Evolutionary conservation across 352 stramenopile species (phyloP).

Genomic region (Phytophthora boehmeriae): DNA sequence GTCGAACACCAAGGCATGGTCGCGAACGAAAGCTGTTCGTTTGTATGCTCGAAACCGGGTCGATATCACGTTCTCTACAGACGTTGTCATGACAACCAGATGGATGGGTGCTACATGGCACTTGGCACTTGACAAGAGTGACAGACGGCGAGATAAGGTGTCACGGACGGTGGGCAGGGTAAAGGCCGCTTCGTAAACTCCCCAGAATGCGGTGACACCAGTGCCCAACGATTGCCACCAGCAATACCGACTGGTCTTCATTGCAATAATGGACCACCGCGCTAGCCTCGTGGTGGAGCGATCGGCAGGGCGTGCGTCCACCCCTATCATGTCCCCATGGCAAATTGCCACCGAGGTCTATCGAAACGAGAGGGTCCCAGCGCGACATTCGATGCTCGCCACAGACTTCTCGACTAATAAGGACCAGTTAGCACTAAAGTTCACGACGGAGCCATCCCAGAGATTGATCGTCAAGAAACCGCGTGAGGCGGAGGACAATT

Average conservation of each 20-base stretch:
- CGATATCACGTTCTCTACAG: too few relatives aligned
- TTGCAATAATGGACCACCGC: slow-evolving; percentile 23
- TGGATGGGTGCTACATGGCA: slow-evolving; percentile 22
- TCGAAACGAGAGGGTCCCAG: slow-evolving; percentile 13
- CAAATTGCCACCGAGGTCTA: slow-evolving; percentile 27
- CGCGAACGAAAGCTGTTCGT: too few relatives aligned
- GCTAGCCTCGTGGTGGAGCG: slow-evolving; percentile 27
- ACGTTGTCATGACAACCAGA: slow-evolving; percentile 9
- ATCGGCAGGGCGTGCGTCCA: slow-evolving; percentile 15
- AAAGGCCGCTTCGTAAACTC: background rate
- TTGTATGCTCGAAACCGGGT: too few relatives aligned
- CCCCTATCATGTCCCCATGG: slow-evolving; percentile 21
- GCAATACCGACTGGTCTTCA: too few relatives aligned
- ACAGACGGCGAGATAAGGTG: slow-evolving; percentile 33
- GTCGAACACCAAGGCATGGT: too few relatives aligned
- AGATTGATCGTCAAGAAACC: slow-evolving; percentile 42
- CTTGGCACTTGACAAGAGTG: slow-evolving; percentile 10
- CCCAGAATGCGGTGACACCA: too few relatives aligned
- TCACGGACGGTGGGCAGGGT: slow-evolving; percentile 26
- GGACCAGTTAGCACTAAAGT: slow-evolving; percentile 23
- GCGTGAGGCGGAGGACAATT: slow-evolving; percentile 21
- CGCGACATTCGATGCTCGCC: slow-evolving; percentile 12
- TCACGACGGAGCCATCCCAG: slow-evolving; percentile 18
- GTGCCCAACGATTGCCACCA: too few relatives aligned
- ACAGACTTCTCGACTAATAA: slow-evolving; percentile 41